phyloP scores from a whole-genome alignment of 2,329 filamentous ascomycete species.

The Capronia epimyces region DNA sequence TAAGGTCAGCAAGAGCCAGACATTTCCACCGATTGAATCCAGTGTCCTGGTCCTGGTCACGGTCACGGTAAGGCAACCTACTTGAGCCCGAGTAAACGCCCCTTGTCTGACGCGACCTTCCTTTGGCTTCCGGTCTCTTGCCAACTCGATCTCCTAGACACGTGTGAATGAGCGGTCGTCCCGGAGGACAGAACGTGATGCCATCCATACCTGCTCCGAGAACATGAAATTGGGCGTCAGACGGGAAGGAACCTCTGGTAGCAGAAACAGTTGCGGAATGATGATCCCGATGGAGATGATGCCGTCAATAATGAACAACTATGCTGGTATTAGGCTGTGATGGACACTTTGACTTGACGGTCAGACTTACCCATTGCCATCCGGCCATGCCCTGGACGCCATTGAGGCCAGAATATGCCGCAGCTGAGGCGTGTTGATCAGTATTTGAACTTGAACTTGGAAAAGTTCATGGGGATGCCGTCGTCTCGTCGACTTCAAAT shows the following conservation, averaged over 20 bases:
- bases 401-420: conserved; percentile 49
- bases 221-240: not conserved
- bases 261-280: not conserved
- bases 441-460: no score
- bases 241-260: not conserved
- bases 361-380: conserved; percentile 29
- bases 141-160: not conserved
- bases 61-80: not conserved
- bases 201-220: not conserved
- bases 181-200: not conserved
- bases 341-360: no score
- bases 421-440: no score
- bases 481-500: no score
- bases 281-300: conserved; percentile 30
- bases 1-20: not conserved
- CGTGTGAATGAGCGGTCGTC: not conserved
- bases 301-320: conserved; percentile 36
- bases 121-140: conserved; percentile 1
- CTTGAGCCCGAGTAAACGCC: not conserved
- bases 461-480: no score
- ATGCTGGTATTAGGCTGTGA: no score
- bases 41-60: no score
- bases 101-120: conserved; percentile 2
- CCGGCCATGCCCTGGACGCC: conserved; percentile 47
- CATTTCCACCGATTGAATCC: no score